Evolutionary conservation across 345 rosid species (phyloP).

Genomic region (Dipteronia sinensis): DNA sequence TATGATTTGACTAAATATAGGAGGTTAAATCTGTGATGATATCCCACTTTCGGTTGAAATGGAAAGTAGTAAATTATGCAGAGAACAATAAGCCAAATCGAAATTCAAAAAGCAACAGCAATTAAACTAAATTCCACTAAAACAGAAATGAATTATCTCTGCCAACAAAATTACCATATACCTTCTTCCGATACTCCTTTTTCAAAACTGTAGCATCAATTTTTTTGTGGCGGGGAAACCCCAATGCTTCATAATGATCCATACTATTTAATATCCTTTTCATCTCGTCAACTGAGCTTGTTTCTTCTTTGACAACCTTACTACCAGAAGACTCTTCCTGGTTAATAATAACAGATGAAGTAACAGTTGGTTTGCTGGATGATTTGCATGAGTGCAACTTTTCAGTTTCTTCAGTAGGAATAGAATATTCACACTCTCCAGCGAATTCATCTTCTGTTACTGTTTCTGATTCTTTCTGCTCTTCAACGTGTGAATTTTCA

Average conservation of each 20-base stretch:
- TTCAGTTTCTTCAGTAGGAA: slow-evolving; percentile 59
- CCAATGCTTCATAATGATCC: slow-evolving; percentile 88
- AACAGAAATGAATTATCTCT: neutral
- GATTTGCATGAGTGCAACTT: slow-evolving; percentile 67
- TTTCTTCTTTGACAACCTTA: slow-evolving; percentile 56
- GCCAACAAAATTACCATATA: slow-evolving; percentile 22
- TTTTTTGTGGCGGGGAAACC: slow-evolving; percentile 67
- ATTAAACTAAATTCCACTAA: neutral
- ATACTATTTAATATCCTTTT: slow-evolving; percentile 70
- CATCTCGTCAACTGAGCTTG: slow-evolving; percentile 75
- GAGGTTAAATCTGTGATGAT: neutral
- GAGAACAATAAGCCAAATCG: neutral
- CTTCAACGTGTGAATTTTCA: slow-evolving; percentile 58
- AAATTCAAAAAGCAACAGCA: neutral
- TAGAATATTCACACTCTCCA: slow-evolving; percentile 54
- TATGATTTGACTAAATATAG: neutral
- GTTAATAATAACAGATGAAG: slow-evolving; percentile 47
- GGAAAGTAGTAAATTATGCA: neutral
- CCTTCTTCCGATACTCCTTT: slow-evolving; percentile 94
- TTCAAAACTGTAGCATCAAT: slow-evolving; percentile 63
- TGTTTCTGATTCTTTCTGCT: slow-evolving; percentile 63
- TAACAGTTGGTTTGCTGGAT: slow-evolving; percentile 53
- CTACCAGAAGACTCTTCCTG: slow-evolving; percentile 49
- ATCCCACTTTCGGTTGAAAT: neutral
- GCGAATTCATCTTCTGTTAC: slow-evolving; percentile 69